Base-by-base conservation (phyloP, 2,329 filamentous ascomycete species). In the Ascochyta pisi region DNA sequence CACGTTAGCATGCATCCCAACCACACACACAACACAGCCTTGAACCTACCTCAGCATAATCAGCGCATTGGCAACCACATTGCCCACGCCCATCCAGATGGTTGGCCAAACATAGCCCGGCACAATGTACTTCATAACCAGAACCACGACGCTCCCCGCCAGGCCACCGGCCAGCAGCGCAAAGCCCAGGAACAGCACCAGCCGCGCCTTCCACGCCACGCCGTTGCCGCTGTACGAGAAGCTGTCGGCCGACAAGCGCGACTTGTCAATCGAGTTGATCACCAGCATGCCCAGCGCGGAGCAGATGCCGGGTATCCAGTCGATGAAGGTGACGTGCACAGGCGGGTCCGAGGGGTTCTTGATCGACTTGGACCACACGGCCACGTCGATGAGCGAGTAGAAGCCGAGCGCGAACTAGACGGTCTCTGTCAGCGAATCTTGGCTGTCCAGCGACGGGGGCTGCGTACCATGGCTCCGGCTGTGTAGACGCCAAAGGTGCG, bases 261-360 rank as follows among this genome's bases (percentile, higher is more conserved):
- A 83, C 76, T 89, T 89, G 69, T 90, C 87, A 68, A 90, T 89
- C 59, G 82, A 86, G 75, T 89, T 89, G 79, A 89, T 89, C 65
- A 89, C 85, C 46, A 89, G 81, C 87, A 89, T 89, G 57, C 87
- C 87, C 29, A 89, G 80, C 57, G 84, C 81, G 39, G 84, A 87
- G 79, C 87, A 89, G 76, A 90, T 89, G 57, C 84, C 83, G 3
- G 87, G 87, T 64, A 90, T 86, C 87, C 87, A 90, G 78, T 90
- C 87, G 63, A 89, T 82, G 74, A 89, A 89, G 73, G 84, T 88
- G 69, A 89, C 82, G 75, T 89, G 85, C 19, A 87, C 81, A 49
- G 67, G 31, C 13, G 73, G 73, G 56, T 81, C 74, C 46, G 84
- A 84, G 60, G 83, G 84, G 73, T 89, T 89, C 68, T 80, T 81